Evolutionary conservation across 2,329 filamentous ascomycete genomes (phyloP).

Genomic region (Aspergillus hiratsukae): DNA sequence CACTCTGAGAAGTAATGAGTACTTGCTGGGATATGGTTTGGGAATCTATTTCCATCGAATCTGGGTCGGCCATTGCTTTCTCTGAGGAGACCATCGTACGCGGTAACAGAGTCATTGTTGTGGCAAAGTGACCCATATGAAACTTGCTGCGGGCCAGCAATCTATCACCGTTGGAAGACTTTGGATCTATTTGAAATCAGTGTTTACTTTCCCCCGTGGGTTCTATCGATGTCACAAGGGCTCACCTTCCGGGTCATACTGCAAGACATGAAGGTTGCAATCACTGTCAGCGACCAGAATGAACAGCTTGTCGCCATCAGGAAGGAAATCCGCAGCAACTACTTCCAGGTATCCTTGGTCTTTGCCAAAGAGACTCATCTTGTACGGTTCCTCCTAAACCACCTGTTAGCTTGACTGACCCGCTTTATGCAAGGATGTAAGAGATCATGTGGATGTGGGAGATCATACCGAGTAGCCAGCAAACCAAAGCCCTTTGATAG

Average conservation of each 20-base stretch:
- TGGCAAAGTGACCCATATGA: constrained; percentile 74
- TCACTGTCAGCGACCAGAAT: constrained; percentile 80
- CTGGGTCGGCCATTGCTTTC: constrained; percentile 27
- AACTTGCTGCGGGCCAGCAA: constrained; percentile 86
- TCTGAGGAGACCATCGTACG: constrained; percentile 52
- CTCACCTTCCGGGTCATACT: constrained; percentile 92
- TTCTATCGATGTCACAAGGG: constrained; percentile 16
- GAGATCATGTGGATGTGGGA: constrained; percentile 15
- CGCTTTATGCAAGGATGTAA: not conserved
- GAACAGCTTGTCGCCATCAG: constrained; percentile 75
- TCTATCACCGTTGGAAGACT: constrained; percentile 82
- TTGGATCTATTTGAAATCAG: constrained; percentile 62
- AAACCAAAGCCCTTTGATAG: constrained; percentile 92
- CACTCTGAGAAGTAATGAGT: constrained; percentile 70
- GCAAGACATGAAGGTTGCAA: constrained; percentile 79
- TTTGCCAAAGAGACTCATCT: constrained; percentile 89
- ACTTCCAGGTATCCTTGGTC: constrained; percentile 73
- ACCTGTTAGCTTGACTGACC: constrained; percentile 1
- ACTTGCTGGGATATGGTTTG: constrained; percentile 47
- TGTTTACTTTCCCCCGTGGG: not conserved
- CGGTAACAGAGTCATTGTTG: constrained; percentile 70
- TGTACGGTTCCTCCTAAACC: constrained; percentile 79
- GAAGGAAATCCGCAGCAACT: constrained; percentile 79
- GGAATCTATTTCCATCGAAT: constrained; percentile 37
- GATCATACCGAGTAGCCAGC: constrained; percentile 72